phyloP scores from a whole-genome alignment of 345 rosid species.

The Reutealis trisperma region DNA sequence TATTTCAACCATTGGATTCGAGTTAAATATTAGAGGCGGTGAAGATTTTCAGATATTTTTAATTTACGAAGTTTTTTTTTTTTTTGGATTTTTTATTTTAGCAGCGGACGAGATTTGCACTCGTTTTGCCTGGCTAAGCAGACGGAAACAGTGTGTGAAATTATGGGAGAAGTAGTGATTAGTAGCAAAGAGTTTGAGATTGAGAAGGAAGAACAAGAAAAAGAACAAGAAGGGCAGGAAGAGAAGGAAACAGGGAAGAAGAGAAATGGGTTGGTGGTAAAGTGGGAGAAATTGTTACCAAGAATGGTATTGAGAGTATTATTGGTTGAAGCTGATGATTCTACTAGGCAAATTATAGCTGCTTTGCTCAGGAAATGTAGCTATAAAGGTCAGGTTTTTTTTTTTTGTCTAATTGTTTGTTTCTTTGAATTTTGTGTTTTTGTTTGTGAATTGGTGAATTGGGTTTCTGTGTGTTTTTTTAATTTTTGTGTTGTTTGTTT shows the following conservation, averaged over 20 bases:
- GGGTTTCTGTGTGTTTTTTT: not conserved
- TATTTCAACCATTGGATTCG: not conserved
- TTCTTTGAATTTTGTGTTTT: not conserved
- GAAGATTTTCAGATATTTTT: constrained; percentile 43
- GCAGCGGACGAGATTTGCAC: not conserved
- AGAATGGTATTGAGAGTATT: constrained; percentile 66
- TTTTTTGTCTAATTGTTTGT: not conserved
- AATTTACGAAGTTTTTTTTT: not conserved
- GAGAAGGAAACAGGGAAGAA: not conserved
- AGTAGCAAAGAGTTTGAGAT: constrained; percentile 38
- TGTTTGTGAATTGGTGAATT: not conserved
- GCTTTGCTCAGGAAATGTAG: constrained; percentile 89
- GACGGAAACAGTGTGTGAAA: not conserved
- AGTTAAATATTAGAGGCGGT: not conserved
- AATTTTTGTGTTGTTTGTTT: not conserved
- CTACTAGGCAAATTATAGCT: constrained; percentile 81
- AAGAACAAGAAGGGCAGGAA: not conserved
- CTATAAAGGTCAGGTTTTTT: constrained; percentile 61
- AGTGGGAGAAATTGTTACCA: constrained; percentile 75
- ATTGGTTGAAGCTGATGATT: constrained; percentile 93
- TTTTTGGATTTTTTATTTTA: not conserved
- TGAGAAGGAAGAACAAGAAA: constrained; percentile 20
- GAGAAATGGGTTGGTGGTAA: constrained; percentile 39
- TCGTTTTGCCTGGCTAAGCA: not conserved
- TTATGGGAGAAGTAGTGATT: constrained; percentile 47